Conservation (phyloP, 2,329 filamentous ascomycete species). For the Cercospora sesami region DNA sequence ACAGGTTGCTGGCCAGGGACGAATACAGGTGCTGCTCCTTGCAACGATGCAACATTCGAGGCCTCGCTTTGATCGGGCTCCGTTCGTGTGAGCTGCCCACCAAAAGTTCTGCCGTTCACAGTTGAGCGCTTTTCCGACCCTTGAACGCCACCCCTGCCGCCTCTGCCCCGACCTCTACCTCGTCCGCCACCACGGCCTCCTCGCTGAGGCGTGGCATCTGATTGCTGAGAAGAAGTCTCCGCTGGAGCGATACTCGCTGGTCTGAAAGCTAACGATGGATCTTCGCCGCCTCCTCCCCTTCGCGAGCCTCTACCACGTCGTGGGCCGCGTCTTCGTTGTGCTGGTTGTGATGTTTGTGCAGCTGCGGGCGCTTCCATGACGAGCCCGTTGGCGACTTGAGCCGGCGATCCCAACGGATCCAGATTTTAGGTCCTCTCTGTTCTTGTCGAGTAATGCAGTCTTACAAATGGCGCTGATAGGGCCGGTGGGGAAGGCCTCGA, state of each 20-base stretch:
- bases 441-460: neutral
- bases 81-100: constrained; percentile 49
- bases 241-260: constrained; percentile 38
- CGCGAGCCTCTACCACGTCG: constrained; percentile 34
- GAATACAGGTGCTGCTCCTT: constrained; percentile 55
- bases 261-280: constrained; percentile 33
- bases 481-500: neutral
- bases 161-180: constrained; percentile 18
- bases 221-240: constrained; percentile 18
- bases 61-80: constrained; percentile 22
- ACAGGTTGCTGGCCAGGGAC: constrained; percentile 47
- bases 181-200: constrained; percentile 17
- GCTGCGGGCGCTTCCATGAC: constrained; percentile 19
- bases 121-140: constrained; percentile 33
- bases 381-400: neutral
- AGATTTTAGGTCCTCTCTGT: neutral
- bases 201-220: constrained; percentile 13
- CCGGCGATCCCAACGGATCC: neutral
- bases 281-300: constrained; percentile 28
- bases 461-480: neutral
- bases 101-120: constrained; percentile 50
- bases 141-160: constrained; percentile 28
- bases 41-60: constrained; percentile 37
- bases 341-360: constrained; percentile 7
- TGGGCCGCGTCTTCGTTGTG: constrained; percentile 26